Conservation (phyloP, 805 yeast species). For the Nakazawaea pomicola region DNA sequence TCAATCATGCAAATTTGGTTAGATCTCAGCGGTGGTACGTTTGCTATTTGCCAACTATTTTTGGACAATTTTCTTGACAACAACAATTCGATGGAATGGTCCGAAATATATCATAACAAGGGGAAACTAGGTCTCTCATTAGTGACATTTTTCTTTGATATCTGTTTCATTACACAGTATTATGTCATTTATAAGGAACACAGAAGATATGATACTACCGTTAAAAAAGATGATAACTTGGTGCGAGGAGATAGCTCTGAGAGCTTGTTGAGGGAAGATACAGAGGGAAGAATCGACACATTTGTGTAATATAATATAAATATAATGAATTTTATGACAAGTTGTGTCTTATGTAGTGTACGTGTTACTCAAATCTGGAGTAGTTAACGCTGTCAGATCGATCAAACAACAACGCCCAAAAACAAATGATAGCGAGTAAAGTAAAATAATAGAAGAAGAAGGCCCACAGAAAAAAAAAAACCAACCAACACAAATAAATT, state of each 20-base stretch:
- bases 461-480: no score
- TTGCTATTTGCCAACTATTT: slow-evolving; percentile 33
- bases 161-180: slow-evolving; percentile 24
- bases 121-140: slow-evolving; percentile 38
- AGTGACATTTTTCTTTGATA: slow-evolving; percentile 29
- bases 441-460: no score
- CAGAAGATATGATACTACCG: background rate
- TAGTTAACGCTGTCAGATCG: no score
- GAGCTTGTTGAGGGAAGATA: no score
- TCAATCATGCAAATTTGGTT: slow-evolving; percentile 33
- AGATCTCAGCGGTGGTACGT: slow-evolving; percentile 38
- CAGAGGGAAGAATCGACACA: no score
- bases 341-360: no score
- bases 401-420: no score
- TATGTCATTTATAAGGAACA: slow-evolving; percentile 13
- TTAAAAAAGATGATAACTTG: background rate
- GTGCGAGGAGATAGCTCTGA: background rate
- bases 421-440: no score
- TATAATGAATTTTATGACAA: no score
- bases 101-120: slow-evolving; percentile 32
- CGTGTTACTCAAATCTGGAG: no score
- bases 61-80: slow-evolving; percentile 32
- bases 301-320: no score
- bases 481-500: no score
- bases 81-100: slow-evolving; percentile 17